A percentile compares a stretch with the other conserved stretches of the same genome.
These are phyloP conservation scores for Metarhizium humberi DNA, from an alignment of 2,329 filamentous ascomycete genomes.

Conservation along the genomic window DNA sequence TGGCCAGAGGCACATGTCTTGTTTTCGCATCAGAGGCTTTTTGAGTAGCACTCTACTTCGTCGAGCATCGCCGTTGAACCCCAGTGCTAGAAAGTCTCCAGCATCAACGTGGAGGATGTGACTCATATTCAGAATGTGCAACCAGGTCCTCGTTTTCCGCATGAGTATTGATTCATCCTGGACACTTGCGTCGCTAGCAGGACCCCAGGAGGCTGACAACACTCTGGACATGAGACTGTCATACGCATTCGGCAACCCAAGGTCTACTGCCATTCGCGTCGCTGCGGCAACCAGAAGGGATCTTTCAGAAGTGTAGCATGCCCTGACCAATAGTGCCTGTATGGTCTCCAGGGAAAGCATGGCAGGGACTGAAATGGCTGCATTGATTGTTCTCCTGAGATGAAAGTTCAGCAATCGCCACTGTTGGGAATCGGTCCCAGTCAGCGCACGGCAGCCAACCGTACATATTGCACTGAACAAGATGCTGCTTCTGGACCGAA, in stretches of 20 bases:
- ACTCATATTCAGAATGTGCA: slow-evolving; percentile 41
- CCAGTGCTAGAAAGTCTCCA: slow-evolving; percentile 12
- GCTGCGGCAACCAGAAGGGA: slow-evolving; percentile 40
- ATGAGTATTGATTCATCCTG: slow-evolving; percentile 24
- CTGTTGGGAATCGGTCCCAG: too few relatives aligned
- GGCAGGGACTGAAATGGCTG: too few relatives aligned
- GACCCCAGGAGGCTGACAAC: not conserved
- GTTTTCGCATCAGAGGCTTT: slow-evolving; percentile 30
- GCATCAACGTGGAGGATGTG: slow-evolving; percentile 37
- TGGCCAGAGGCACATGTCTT: slow-evolving; percentile 42
- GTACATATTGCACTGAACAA: too few relatives aligned
- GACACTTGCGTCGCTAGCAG: not conserved
- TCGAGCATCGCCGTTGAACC: slow-evolving; percentile 32
- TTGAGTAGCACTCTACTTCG: slow-evolving; percentile 34
- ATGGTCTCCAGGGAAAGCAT: too few relatives aligned
- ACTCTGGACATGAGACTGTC: slow-evolving; percentile 21
- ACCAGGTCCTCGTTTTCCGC: slow-evolving; percentile 36
- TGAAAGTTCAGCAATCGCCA: too few relatives aligned
- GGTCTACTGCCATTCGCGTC: slow-evolving; percentile 38
- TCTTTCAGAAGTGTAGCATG: slow-evolving; percentile 29
- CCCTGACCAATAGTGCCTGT: too few relatives aligned
- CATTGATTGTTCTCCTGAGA: too few relatives aligned
- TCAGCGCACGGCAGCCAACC: too few relatives aligned
- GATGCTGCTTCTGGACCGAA: too few relatives aligned
- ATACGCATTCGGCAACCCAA: slow-evolving; percentile 34